Evolutionary conservation across 345 rosid species (phyloP), one percentile per base, ranked within the genome.

Genomic region (Hibiscus trionum): DNA sequence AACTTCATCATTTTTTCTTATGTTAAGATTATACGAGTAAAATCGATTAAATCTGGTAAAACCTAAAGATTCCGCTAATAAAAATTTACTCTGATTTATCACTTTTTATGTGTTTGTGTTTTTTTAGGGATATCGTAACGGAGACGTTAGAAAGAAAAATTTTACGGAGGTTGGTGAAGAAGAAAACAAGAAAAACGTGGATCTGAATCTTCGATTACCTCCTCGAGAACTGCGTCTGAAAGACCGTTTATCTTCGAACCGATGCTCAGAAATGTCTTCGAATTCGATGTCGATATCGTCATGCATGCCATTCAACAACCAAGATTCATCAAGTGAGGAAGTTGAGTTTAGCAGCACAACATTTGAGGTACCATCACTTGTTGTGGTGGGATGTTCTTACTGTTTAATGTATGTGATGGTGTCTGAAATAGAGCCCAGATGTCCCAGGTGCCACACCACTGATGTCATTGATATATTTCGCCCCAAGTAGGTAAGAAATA

Each of bases 361-460:
- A 7, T 14, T 0, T 0, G 6, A 65, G 0, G 9, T 1, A 4
- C 50, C 53, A 7, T 69, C 80, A 0, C 27, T 77, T 44, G 47
- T 76, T 69, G 10, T 69, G 62, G 80, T 77, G 80, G 82, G 83
- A 7, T 77, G 79, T 24, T 26, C n/a, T 1, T 35, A 11, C 9
- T 84, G 85, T 77, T 29, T 68, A 57, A 76, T 81, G 5, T 75
- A 75, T 73, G 78, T 81, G 44, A 81, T 79, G 79, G 80, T 77
- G 29, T 50, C 79, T 2, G 76, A 74, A 50, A 64, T 12, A 9
- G 61, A 72, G 16, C 79, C 75, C 49, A 53, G 24, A 10, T 84
- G 87, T 57, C 82, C 82, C 7, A 73, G 58, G 0, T 84, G 85
- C 75, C 33, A 76, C 1, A 56, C 29, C 52, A 27, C 72, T 16